These are phyloP conservation scores for Cutaneotrichosporon arboriforme DNA, from an alignment of 1,284 basidiomycete species.

Conservation along the genomic window DNA sequence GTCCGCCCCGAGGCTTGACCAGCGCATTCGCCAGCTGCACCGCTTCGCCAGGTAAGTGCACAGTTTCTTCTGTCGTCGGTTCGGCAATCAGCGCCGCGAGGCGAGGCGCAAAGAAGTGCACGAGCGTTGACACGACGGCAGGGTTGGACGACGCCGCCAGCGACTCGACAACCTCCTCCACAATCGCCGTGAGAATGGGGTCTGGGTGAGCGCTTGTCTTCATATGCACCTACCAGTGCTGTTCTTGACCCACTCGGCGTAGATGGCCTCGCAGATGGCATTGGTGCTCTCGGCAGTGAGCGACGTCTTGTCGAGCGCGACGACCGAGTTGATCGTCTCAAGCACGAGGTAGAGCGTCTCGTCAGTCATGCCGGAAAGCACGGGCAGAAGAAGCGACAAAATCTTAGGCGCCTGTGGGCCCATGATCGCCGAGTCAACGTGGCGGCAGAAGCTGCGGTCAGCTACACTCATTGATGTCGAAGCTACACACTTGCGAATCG, in stretches of 20 bases:
- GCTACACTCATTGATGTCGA: background rate
- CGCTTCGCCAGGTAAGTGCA: slow-evolving; percentile 66
- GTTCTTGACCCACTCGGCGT: slow-evolving; percentile 77
- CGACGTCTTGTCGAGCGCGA: slow-evolving; percentile 68
- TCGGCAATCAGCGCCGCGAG: slow-evolving; percentile 62
- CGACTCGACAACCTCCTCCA: slow-evolving; percentile 72
- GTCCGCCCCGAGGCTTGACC: slow-evolving; percentile 57
- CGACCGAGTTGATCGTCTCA: slow-evolving; percentile 72
- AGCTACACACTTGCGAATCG: slow-evolving; percentile 70
- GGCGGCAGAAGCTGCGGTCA: slow-evolving; percentile 51
- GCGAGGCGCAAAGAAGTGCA: slow-evolving; percentile 65
- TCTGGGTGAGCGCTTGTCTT: slow-evolving; percentile 53
- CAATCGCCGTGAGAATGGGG: slow-evolving; percentile 78
- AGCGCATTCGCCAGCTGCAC: slow-evolving; percentile 73
- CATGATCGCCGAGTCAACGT: slow-evolving; percentile 53
- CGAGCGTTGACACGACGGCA: slow-evolving; percentile 50
- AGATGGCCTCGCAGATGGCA: slow-evolving; percentile 59
- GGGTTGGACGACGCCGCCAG: slow-evolving; percentile 56
- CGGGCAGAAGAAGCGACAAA: slow-evolving; percentile 75
- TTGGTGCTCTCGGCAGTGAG: slow-evolving; percentile 60
- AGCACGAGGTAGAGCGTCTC: slow-evolving; percentile 87
- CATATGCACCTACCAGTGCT: slow-evolving; percentile 59
- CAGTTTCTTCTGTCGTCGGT: slow-evolving; percentile 56
- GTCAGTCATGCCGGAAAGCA: slow-evolving; percentile 71
- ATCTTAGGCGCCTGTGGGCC: slow-evolving; percentile 66